A percentile compares a stretch with the other conserved stretches of the same genome.
Evolutionary conservation across 208 protist genomes (phyloP).

Genomic region (Crithidia sp.): DNA sequence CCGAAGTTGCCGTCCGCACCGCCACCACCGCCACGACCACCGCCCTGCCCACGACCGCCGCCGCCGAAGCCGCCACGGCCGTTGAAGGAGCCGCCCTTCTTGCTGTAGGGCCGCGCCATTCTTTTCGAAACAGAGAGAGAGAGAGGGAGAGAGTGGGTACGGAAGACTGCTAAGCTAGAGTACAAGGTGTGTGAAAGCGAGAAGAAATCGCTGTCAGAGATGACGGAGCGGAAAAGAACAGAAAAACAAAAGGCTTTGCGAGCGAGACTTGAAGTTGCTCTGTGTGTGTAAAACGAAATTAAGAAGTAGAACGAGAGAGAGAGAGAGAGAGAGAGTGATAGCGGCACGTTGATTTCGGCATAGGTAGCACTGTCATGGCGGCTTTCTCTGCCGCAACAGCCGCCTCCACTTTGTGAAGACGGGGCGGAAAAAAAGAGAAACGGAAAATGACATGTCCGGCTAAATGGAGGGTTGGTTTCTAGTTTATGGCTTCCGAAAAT

Average conservation of each 20-base stretch:
- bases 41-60: background rate
- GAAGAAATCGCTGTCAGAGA: too few species aligned
- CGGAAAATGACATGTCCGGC: background rate
- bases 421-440: background rate
- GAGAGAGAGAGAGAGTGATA: conserved; percentile 1
- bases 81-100: conserved; percentile 30
- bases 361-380: too few species aligned
- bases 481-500: background rate
- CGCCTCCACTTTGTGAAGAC: background rate
- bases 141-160: background rate
- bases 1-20: conserved; percentile 10
- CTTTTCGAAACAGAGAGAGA: conserved; percentile 3
- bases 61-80: conserved; percentile 21
- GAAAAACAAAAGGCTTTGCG: too few species aligned
- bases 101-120: conserved; percentile 75
- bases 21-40: conserved; percentile 25
- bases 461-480: background rate
- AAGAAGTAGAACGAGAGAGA: too few species aligned
- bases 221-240: too few species aligned
- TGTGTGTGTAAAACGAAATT: too few species aligned
- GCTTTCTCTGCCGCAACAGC: too few species aligned
- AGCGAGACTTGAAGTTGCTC: too few species aligned
- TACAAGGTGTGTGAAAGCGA: too few species aligned
- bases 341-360: too few species aligned
- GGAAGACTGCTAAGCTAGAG: too few species aligned